Base-by-base conservation (phyloP, 305 asterid genomes). In the Ilex paraguariensis region DNA sequence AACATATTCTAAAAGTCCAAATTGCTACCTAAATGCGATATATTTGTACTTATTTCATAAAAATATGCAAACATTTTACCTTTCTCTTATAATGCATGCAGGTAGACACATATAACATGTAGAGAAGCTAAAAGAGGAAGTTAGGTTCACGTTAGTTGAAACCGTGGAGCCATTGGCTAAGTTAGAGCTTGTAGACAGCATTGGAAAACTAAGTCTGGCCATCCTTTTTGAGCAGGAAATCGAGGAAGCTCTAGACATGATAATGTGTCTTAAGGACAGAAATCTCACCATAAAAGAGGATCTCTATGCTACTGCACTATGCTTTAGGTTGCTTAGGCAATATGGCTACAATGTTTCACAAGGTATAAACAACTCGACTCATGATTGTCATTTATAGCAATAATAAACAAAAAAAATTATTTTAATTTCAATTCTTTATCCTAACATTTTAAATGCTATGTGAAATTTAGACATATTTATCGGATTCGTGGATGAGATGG, bases 141-240 rank as follows among this genome's bases (percentile, higher is more conserved):
- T 76, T 9, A 8, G 61, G 7, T 6, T 28, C 62, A 54, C 66
- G 15, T 31, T 81, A 16, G 36, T 7, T 2, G 63, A 60, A 8
- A 59, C 36, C 30, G 50, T 51, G 21, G 70, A 66, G 60, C 76
- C 81, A 49, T 51, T 73, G 30, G 13, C 40, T 16, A 81, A 73
- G 70, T 78, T 84, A 39, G 81, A 84, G 72, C 71, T 81, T 2
- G 62, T 79, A 33, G 87, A 81, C 68, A 62, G 21, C 60, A 79
- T 81, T 9, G 12, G 67, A 54, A 81, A 78, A 53, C 65, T 85
- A 9, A 81, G 77, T 6, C 71, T 85, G 21, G 70, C 81, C 52
- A 62, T 55, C 58, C 36, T 66, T 67, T 85, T 85, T 21, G 77
- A 78, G 68, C 42, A 72, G 33, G 81, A 85, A 70, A 77, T 80